phyloP scores from a whole-genome alignment of 768 basidiomycete species.

The Phylloporus rhodoxanthus region DNA sequence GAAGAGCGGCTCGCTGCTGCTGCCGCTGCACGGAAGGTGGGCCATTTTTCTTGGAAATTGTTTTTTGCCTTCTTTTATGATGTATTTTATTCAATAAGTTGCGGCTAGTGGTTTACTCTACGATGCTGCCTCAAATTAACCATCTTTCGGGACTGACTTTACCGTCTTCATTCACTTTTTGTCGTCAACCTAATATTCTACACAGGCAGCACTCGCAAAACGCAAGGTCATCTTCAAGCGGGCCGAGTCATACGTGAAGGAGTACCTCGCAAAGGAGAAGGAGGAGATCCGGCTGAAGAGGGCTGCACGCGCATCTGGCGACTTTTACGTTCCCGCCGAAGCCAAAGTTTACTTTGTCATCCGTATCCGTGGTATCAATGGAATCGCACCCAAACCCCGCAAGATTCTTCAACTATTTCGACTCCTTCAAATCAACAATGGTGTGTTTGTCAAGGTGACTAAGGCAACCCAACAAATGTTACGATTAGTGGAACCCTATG shows the following conservation, averaged over 20 bases:
- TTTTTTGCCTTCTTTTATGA: constrained; percentile 44
- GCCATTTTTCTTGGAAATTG: constrained; percentile 19
- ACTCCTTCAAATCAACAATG: constrained; percentile 99
- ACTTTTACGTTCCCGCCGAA: constrained; percentile 97
- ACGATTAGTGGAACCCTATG: constrained; percentile 92
- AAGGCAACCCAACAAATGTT: constrained; percentile 98
- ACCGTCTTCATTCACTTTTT: background rate
- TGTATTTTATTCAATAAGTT: constrained; percentile 69
- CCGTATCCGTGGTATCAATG: constrained; percentile 99
- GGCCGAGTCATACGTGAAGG: constrained; percentile 96
- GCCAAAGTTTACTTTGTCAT: constrained; percentile 97
- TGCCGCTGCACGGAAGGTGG: constrained; percentile 82
- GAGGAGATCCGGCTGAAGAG: constrained; percentile 96
- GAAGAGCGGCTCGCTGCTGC: constrained; percentile 88
- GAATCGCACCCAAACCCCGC: constrained; percentile 98
- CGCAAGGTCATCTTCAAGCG: constrained; percentile 99
- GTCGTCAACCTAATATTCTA: constrained; percentile 13
- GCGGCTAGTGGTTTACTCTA: constrained; percentile 65
- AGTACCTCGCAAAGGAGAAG: constrained; percentile 86
- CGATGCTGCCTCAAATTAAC: constrained; percentile 81
- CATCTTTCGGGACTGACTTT: constrained; percentile 72
- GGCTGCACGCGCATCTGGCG: constrained; percentile 82
- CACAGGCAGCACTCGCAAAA: constrained; percentile 81
- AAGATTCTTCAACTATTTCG: constrained; percentile 99
- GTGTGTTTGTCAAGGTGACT: constrained; percentile 96